Evolutionary conservation across 352 stramenopile species (phyloP).

Genomic region (Globisporangium ultimum): DNA sequence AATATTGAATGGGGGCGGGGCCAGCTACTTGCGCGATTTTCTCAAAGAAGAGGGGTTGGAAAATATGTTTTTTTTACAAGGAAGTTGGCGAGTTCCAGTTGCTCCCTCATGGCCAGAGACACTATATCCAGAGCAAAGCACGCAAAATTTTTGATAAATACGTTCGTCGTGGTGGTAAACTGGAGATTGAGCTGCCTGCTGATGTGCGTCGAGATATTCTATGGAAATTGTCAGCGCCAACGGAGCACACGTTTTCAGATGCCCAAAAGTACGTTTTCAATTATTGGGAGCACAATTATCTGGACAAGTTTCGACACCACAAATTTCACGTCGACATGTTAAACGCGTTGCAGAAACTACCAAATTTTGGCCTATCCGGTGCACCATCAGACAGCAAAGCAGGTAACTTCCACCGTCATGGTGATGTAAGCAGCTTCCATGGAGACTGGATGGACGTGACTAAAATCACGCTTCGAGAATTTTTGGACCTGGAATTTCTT

Average conservation of each 20-base stretch:
- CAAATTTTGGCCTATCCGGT: constrained; percentile 1
- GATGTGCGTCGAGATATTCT: constrained; percentile 66
- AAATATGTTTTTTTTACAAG: constrained; percentile 70
- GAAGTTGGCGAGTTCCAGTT: constrained; percentile 72
- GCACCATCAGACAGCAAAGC: constrained; percentile 6
- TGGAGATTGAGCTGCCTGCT: constrained; percentile 58
- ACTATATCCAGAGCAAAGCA: constrained; percentile 73
- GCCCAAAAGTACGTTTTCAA: constrained; percentile 50
- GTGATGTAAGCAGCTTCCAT: constrained; percentile 5
- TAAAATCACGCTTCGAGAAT: constrained; percentile 53
- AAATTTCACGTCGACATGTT: constrained; percentile 42
- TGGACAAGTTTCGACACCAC: constrained; percentile 40
- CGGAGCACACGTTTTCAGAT: constrained; percentile 61
- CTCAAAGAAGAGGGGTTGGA: constrained; percentile 46
- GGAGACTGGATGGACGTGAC: constrained; percentile 39
- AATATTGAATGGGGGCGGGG: constrained; percentile 50
- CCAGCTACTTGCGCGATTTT: constrained; percentile 57
- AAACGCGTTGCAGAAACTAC: constrained; percentile 17
- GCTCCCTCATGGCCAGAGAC: constrained; percentile 56
- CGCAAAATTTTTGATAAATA: constrained; percentile 74
- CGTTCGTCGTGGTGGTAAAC: constrained; percentile 49
- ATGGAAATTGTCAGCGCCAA: constrained; percentile 51
- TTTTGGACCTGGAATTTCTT: constrained; percentile 53
- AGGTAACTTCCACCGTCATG: constrained; percentile 11
- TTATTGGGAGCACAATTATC: constrained; percentile 47